A percentile compares a stretch with the other conserved stretches of the same genome.
Conservation (phyloP, 495 filamentous ascomycete genomes). For the Lasiosphaeria hispida region DNA sequence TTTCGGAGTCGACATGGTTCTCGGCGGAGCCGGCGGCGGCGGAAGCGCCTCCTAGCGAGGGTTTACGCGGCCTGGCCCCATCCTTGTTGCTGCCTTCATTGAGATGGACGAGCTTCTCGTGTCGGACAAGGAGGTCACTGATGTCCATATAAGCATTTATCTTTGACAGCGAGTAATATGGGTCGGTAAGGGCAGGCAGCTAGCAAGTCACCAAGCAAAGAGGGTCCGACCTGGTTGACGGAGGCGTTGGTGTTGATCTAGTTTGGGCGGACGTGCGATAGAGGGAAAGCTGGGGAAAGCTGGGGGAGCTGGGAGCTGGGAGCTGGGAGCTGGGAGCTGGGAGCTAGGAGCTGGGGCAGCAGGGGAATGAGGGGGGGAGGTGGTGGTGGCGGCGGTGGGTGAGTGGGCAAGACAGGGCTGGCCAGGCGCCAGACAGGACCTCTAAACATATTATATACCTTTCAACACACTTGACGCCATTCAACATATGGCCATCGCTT, state of each 20-base stretch:
- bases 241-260: slow-evolving; percentile 5
- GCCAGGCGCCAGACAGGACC: slow-evolving; percentile 9
- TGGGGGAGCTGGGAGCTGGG: not conserved
- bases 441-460: not conserved
- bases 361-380: slow-evolving; percentile 3
- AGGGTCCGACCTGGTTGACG: slow-evolving; percentile 4
- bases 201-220: slow-evolving; percentile 9
- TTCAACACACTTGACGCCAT: too few species aligned
- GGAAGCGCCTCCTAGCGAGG: slow-evolving; percentile 37
- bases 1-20: slow-evolving; percentile 41
- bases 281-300: not conserved
- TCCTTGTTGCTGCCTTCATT: slow-evolving; percentile 55
- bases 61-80: slow-evolving; percentile 44
- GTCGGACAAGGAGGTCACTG: slow-evolving; percentile 69
- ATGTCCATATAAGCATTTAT: slow-evolving; percentile 54
- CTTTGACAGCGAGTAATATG: slow-evolving; percentile 10
- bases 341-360: slow-evolving; percentile 1
- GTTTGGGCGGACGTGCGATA: not conserved
- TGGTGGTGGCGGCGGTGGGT: not conserved
- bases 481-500: too few species aligned
- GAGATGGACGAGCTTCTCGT: slow-evolving; percentile 71
- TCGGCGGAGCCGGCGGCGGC: slow-evolving; percentile 38
- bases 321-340: not conserved
- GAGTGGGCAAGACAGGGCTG: slow-evolving; percentile 16
- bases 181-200: slow-evolving; percentile 1